These are phyloP conservation scores for Tetracentron sinense DNA, from an alignment of 164 flowering plant genomes.

Conservation along the genomic window DNA sequence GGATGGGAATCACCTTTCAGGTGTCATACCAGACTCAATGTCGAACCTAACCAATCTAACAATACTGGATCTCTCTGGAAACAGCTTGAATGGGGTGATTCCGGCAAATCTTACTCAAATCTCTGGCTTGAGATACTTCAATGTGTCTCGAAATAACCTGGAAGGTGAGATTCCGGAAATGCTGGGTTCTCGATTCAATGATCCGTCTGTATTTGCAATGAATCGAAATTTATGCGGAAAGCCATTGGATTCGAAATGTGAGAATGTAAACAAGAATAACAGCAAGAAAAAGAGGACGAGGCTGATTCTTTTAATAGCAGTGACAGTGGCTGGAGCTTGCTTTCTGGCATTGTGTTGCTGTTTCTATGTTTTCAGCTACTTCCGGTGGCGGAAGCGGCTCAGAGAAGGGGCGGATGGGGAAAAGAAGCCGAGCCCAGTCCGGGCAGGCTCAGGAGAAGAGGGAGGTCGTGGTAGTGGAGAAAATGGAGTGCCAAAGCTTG, in stretches of 20 bases:
- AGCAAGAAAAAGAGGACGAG: conserved; percentile 35
- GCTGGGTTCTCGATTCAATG: conserved; percentile 54
- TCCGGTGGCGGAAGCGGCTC: conserved; percentile 58
- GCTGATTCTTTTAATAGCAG: conserved; percentile 47
- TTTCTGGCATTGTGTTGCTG: conserved; percentile 55
- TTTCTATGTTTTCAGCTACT: conserved; percentile 51
- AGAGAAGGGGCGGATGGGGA: conserved; percentile 43
- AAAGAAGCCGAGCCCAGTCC: conserved; percentile 69
- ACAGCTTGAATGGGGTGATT: conserved; percentile 48
- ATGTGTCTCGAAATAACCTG: conserved; percentile 46
- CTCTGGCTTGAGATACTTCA: conserved; percentile 32
- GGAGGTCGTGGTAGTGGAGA: conserved; percentile 59
- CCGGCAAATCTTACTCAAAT: conserved; percentile 34
- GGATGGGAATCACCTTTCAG: conserved; percentile 44
- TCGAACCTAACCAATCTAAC: conserved; percentile 35
- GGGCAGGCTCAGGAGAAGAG: conserved; percentile 51
- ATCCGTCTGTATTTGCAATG: conserved; percentile 48
- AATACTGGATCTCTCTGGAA: conserved; percentile 43
- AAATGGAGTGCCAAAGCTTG: conserved; percentile 64
- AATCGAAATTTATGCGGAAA: conserved; percentile 63
- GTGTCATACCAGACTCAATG: conserved; percentile 46
- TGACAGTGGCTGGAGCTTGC: conserved; percentile 43
- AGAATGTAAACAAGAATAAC: conserved; percentile 6
- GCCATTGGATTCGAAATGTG: conserved; percentile 53
- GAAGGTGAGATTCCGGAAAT: conserved; percentile 60